Evolutionary conservation across 345 rosid species (phyloP), one percentile per base, ranked within the genome.

Genomic region (Citrus glauca): DNA sequence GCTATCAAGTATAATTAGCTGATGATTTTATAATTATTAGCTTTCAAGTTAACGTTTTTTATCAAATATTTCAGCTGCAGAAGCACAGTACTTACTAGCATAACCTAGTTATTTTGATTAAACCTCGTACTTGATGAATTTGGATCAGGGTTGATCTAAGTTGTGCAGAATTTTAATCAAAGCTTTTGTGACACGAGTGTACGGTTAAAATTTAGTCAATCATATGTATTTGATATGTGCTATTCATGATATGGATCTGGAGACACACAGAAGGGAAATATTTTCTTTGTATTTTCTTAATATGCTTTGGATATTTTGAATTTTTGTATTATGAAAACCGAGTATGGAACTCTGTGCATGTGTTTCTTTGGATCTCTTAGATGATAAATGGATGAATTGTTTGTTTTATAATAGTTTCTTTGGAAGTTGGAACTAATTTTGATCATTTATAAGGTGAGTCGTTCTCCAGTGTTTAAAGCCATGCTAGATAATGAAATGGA

Each of bases 401-500:
- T 73, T 25, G 5, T 65, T 57, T 22, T 8, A 69, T 75, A n/a
- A 11, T 24, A 25, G 61, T 35, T 8, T 4, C 70, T 78, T 35
- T 57, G 55, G 35, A 25, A 25, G 7, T 17, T 35, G 35, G 35
- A 25, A 25, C 7, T 38, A 38, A 35, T 38, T 59, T 56, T 77
- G 38, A 53, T 53, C 22, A 19, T 17, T 66, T 71, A 77, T 56
- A 84, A 93, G 96, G 96, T 82, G 30, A 87, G 85, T 69, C 93
- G 93, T 30, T 95, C 97, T 0, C 98, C 96, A 0, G 94, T 95
- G 57, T 93, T 95, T 68, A 89, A 87, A 85, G 98, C 97, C 14
- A 93, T 95, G 98, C 88, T 92, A 11, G 91, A 88, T 84, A 93
- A 92, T 64, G 97, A 92, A 84, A 95, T 89, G 99, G 87, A 87